Conservation (phyloP, 2,329 filamentous ascomycete genomes). For the Microcyclospora pomicola region DNA sequence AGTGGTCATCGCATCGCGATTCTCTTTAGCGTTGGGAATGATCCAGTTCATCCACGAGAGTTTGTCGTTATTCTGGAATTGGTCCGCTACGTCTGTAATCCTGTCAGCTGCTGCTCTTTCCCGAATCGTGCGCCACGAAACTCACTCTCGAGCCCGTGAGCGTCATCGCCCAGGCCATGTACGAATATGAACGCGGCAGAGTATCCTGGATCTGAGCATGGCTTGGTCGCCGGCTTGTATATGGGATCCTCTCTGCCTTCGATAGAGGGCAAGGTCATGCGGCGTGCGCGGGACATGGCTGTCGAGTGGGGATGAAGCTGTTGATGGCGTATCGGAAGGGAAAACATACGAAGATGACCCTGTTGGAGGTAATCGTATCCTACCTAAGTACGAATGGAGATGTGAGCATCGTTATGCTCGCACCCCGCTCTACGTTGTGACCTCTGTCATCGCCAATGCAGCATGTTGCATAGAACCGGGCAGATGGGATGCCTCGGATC, state of each 20-base stretch:
- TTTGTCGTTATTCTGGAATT: conserved; percentile 35
- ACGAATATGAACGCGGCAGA: conserved; percentile 32
- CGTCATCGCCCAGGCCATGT: conserved; percentile 33
- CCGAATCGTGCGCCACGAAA: not conserved
- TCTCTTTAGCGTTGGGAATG: conserved; percentile 36
- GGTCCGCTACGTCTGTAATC: conserved; percentile 15
- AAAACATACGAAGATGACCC: no score
- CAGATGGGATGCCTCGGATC: no score
- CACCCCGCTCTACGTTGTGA: no score
- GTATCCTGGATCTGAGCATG: conserved; percentile 23
- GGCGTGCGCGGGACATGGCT: conserved; percentile 5
- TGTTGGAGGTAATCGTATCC: no score
- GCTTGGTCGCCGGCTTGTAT: conserved; percentile 23
- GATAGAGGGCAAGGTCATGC: conserved; percentile 19
- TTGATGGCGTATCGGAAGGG: no score
- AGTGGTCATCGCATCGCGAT: conserved; percentile 31
- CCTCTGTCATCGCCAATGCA: no score
- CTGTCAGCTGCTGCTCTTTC: not conserved
- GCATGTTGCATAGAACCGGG: no score
- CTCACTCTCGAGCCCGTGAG: conserved; percentile 29
- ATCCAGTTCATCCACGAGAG: conserved; percentile 37
- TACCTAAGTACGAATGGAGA: no score
- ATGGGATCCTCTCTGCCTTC: conserved; percentile 22
- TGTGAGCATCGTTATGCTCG: no score
- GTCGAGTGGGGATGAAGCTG: no score